phyloP scores from a whole-genome alignment of 331 rosid genomes.

The Prunus yedoensis region DNA sequence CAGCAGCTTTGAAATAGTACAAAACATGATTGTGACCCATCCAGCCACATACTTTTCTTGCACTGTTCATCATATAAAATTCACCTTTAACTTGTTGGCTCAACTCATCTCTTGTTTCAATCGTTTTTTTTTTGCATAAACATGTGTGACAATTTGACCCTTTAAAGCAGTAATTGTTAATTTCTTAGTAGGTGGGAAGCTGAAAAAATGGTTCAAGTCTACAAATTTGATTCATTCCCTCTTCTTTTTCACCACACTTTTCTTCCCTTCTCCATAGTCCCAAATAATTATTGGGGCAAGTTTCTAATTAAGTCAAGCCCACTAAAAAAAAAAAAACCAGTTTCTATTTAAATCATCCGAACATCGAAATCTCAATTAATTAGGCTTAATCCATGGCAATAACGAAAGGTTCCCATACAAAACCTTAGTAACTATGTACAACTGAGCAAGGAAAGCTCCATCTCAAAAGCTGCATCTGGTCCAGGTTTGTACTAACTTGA shows the following conservation, averaged over 20 bases:
- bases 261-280: too few species aligned
- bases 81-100: too few species aligned
- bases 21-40: neutral
- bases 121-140: neutral
- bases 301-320: too few species aligned
- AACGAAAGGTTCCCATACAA: too few species aligned
- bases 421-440: too few species aligned
- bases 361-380: too few species aligned
- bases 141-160: neutral
- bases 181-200: neutral
- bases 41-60: neutral
- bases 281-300: too few species aligned
- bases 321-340: too few species aligned
- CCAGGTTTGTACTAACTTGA: neutral
- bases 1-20: neutral
- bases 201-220: neutral
- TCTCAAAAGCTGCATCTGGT: neutral
- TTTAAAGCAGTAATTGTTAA: neutral
- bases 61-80: neutral
- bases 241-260: too few species aligned
- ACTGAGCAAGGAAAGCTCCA: neutral
- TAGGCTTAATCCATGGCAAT: too few species aligned
- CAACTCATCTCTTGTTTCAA: neutral
- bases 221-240: too few species aligned
- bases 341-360: too few species aligned